Base-by-base conservation (phyloP, 2,329 filamentous ascomycete genomes). In the Apiospora koreana region DNA sequence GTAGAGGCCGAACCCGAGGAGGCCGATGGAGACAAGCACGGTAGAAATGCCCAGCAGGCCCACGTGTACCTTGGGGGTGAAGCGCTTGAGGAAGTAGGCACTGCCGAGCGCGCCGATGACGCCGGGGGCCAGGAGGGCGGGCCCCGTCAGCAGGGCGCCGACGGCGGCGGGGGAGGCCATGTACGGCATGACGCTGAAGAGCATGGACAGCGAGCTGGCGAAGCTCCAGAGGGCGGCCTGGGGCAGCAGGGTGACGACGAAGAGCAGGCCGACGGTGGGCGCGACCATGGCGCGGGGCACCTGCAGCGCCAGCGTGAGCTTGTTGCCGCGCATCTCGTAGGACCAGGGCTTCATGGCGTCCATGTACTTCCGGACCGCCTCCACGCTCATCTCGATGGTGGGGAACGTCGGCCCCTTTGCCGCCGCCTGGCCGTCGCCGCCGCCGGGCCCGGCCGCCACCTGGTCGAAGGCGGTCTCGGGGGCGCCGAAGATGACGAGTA, bases 391-490 rank as follows among this genome's bases (percentile, higher is more conserved):
- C 14, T 71, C 73, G 16, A 75, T 66, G 3, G 48, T 71, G 16
- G 76, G 76, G 70, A 75, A 74, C 28, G 68, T 72, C 2, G 76
- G 68, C 50, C 75, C 74, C 7, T 72, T 75, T 71, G 31, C 35
- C 10, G 35, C 35, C 10, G 5, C 74, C 69, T 66, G 45, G 58
- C 42, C 73, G 70, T 28, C 66, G 65, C 28, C 16, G 66, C n/a
- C 72, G n/a, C 71, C 50, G 72, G 70, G 43, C 69, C 71, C 72
- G n/a, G 73, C 70, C 43, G 76, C 79, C 16, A 81, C 76, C 9
- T 86, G 83, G 71, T 86, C 81, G 74, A 85, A 89, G 2, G 81
- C 78, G 0, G 87, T 88, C 77, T 90, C 88, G 1, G 87, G 86
- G 0, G 81, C 82, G 5, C 81, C 83, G 2, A 89, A 75, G 25